Evolutionary conservation across 768 basidiomycete genomes (phyloP).

Genomic region (Agrocybe praecox): DNA sequence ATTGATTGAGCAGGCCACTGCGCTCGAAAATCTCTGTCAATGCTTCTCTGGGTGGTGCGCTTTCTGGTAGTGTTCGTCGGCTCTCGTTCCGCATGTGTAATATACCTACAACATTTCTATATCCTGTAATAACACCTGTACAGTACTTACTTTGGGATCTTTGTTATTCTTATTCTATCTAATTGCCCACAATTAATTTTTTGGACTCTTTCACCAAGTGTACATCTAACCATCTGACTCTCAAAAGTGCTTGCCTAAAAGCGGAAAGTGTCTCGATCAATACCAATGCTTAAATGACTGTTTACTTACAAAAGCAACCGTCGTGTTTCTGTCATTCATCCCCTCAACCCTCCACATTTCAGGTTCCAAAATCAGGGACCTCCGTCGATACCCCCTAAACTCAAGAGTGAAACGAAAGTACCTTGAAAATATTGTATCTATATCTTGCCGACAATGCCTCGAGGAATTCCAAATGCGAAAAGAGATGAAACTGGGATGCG

Average conservation of each 20-base stretch:
- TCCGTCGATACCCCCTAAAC: too few species aligned
- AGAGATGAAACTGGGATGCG: slow-evolving; percentile 82
- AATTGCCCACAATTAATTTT: background rate
- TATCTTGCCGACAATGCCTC: slow-evolving; percentile 54
- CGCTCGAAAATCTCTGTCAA: slow-evolving; percentile 93
- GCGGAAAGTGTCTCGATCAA: background rate
- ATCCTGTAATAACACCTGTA: slow-evolving; percentile 17
- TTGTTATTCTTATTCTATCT: background rate
- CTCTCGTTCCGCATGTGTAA: background rate
- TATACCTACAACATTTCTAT: slow-evolving; percentile 4
- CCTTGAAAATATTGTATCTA: too few species aligned
- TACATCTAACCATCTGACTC: too few species aligned
- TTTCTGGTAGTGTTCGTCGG: slow-evolving; percentile 58
- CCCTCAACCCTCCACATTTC: background rate
- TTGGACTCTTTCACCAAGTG: background rate
- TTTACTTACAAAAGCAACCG: background rate
- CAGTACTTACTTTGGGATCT: slow-evolving; percentile 17
- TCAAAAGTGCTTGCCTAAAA: background rate
- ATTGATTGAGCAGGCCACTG: slow-evolving; percentile 91
- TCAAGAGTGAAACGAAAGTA: too few species aligned
- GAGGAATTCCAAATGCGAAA: slow-evolving; percentile 80
- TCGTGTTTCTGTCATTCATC: background rate
- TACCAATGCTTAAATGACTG: background rate
- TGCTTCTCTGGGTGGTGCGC: slow-evolving; percentile 97
- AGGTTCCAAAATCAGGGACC: background rate